Base-by-base conservation (phyloP, 176 grass and related monocot species). In the Chloris gayana region DNA sequence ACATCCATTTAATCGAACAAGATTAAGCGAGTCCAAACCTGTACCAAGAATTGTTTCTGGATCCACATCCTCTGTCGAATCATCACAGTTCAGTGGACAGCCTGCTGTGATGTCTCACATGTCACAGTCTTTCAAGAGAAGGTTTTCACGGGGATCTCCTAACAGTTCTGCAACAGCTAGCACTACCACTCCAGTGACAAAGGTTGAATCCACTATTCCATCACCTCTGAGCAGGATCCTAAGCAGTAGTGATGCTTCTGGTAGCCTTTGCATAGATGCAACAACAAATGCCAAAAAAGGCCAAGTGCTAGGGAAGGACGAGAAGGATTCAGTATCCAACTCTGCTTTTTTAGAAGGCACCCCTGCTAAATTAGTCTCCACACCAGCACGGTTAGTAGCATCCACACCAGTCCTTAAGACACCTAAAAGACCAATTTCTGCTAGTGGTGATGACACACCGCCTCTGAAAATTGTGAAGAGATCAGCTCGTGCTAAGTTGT, bases 401-500 rank as follows among this genome's bases (percentile, higher is more conserved):
- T 31, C 6, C 7, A 94, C 94, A 3, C 91, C 91, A 41, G 87
- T 27, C 39, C 81, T 90, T n/a, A 74, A 85, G 54, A 88, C 87
- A 12, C 87, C 91, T 9, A 89, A 93, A 75, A 89, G 91, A 67
- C 80, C 67, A 26, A 60, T 64, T 21, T 80, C 84, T 70, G 47
- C 61, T 30, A 72, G 60, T 4, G 41, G 81, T 14, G 57, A 37
- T 4, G 75, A 88, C 59, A 88, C 75, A 13, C 78, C 90, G 2
- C 80, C 71, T 63, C 73, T 78, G 21, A 87, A 84, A 30, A 87
- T 56, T 45, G 46, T 24, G 21, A 97, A 81, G 64, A 82, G 76
- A 74, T 88, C 86, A 42, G 76, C 89, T 46, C 82, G 91, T 33
- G 80, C 91, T 7, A 93, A 90, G 38, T 79, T 94, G 81, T 97